Evolutionary conservation across 495 filamentous ascomycete genomes (phyloP), one percentile per base, ranked within the genome.

Genomic region (Aspergillus indologenus): DNA sequence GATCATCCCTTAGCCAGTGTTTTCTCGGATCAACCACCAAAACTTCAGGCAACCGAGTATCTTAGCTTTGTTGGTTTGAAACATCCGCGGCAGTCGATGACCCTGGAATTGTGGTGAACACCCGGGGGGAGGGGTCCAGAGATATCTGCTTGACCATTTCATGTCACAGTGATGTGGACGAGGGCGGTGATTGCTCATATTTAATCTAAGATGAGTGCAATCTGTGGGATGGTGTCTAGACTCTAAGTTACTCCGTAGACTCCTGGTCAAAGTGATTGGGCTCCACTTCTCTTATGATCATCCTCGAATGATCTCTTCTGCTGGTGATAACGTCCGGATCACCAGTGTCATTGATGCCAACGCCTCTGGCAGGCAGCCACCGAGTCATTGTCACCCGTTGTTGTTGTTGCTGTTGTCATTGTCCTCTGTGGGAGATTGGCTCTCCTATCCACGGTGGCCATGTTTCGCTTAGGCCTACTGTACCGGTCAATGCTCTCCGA

Each of bases 11-110:
- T 40, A 40, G 34, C 12, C 34, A 31, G 15, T 50, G 47, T 17
- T 24, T 48, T 21, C 19, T 45, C 53, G 43, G 50, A 15, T 24
- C 46, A 48, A 48, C 9, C 20, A 29, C 49, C 49, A 23, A n/a
- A 18, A 1, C 40, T 45, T 22, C 43, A 47, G 45, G 46, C 47
- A 52, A 21, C 54, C 43, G 40, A 23, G 40, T 49, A 54, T 47
- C 24, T 54, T 43, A 48, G 46, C 44, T 45, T 21, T 53, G 31
- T 40, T 63, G 34, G 53, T 57, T 18, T 63, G 61, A 63, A 59
- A 63, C 61, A 29, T 57, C 49, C 40, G 61, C 48, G 47, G 50
- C 45, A 26, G 23, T 59, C 26, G 21, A 22, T 34, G 53, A 53
- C 50, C 45, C 29, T 46, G 31, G 17, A 50, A 7, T 20, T 20